Evolutionary conservation across 805 yeast species (phyloP).

Genomic region (Yarrowia sp.): DNA sequence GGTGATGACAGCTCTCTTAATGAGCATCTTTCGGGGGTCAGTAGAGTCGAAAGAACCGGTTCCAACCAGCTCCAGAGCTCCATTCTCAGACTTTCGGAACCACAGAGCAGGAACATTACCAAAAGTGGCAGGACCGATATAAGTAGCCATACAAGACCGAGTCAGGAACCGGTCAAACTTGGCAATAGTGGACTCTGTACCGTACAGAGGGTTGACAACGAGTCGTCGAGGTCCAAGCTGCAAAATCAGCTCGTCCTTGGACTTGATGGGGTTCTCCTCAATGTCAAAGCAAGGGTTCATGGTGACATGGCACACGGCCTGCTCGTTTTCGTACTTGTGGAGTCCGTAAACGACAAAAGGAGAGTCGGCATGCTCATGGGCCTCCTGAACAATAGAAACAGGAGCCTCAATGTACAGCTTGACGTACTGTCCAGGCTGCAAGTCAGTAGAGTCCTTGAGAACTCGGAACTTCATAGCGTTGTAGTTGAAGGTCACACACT

Average conservation of each 20-base stretch:
- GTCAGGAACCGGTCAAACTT: constrained; percentile 82
- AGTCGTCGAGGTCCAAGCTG: constrained; percentile 94
- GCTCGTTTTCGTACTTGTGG: constrained; percentile 81
- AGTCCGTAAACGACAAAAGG: constrained; percentile 72
- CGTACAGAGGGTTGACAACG: constrained; percentile 75
- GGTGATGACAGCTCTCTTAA: constrained; percentile 84
- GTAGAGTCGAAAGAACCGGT: constrained; percentile 86
- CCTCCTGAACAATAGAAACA: constrained; percentile 49
- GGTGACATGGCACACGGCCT: constrained; percentile 75
- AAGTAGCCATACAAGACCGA: constrained; percentile 71
- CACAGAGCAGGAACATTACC: constrained; percentile 77
- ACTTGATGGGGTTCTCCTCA: constrained; percentile 61
- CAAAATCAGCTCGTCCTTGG: constrained; percentile 75
- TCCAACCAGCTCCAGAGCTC: constrained; percentile 63
- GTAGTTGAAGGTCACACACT: constrained; percentile 72
- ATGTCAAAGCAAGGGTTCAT: constrained; percentile 84
- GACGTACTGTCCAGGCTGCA: constrained; percentile 63
- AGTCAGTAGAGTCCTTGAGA: constrained; percentile 57
- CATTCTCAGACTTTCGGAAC: constrained; percentile 54
- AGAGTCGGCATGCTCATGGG: constrained; percentile 48
- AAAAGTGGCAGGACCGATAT: constrained; percentile 82
- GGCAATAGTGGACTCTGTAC: constrained; percentile 79
- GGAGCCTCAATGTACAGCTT: constrained; percentile 52
- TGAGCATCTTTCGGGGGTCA: constrained; percentile 79
- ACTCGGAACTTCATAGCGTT: constrained; percentile 71